These are phyloP conservation scores for Cystodermella granulosa DNA, from an alignment of 1,284 basidiomycete species.

Conservation along the genomic window DNA sequence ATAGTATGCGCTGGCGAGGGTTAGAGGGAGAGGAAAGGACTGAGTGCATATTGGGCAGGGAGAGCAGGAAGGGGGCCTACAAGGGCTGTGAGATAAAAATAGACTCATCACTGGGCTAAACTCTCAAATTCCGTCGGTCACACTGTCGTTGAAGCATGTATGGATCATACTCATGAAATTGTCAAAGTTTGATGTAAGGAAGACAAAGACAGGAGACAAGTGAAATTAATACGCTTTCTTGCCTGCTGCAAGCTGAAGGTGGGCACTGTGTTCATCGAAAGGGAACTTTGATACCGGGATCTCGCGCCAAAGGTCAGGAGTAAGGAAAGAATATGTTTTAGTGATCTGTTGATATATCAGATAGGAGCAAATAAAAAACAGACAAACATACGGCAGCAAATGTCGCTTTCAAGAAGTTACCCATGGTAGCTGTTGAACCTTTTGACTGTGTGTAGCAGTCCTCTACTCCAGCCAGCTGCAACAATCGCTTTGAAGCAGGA, in stretches of 20 bases:
- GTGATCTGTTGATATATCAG: constrained; percentile 62
- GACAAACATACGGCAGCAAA: constrained; percentile 76
- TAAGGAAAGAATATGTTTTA: constrained; percentile 96
- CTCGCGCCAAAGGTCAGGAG: constrained; percentile 95
- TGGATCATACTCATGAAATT: constrained; percentile 2
- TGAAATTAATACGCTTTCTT: constrained; percentile 75
- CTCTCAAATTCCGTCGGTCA: too few species aligned
- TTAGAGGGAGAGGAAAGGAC: too few species aligned
- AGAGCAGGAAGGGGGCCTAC: too few species aligned
- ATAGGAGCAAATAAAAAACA: not conserved
- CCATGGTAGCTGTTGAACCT: constrained; percentile 98
- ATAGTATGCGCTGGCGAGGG: too few species aligned
- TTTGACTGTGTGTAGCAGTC: constrained; percentile 95
- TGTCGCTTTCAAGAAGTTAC: constrained; percentile 99
- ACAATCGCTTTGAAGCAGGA: constrained; percentile 90
- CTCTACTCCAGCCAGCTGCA: constrained; percentile 96
- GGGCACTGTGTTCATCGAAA: constrained; percentile 90
- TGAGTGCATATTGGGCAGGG: too few species aligned
- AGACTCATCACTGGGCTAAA: too few species aligned
- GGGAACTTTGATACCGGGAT: constrained; percentile 86
- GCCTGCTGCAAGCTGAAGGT: constrained; percentile 76
- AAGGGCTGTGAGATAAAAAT: too few species aligned
- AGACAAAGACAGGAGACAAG: constrained; percentile 11
- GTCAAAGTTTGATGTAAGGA: constrained; percentile 6
- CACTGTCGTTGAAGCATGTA: not conserved